These are phyloP conservation scores for Eimeria praecox DNA, from an alignment of 169 alveolate species.

Conservation along the genomic window DNA sequence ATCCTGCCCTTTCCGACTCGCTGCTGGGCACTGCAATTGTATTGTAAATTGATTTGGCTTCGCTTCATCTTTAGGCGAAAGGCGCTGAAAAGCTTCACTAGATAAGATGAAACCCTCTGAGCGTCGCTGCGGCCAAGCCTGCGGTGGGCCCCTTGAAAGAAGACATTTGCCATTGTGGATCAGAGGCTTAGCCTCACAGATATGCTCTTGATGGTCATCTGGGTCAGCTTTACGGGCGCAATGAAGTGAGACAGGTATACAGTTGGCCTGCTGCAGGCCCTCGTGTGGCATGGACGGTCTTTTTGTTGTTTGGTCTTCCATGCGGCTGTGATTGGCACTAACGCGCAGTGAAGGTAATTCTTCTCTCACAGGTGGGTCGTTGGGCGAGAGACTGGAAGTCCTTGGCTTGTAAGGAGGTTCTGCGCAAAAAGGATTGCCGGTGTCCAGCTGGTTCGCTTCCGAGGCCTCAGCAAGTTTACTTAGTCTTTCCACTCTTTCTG, in stretches of 20 bases:
- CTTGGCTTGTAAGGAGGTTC: not conserved
- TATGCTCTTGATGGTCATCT: not conserved
- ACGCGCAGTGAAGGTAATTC: not conserved
- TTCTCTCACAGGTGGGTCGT: not conserved
- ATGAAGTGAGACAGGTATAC: not conserved
- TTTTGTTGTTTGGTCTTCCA: not conserved
- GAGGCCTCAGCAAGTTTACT: not conserved
- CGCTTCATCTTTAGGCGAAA: not conserved
- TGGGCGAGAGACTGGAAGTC: not conserved
- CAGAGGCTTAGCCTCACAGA: not conserved
- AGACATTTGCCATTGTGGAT: not conserved
- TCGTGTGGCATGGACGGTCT: not conserved
- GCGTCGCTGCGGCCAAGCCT: not conserved
- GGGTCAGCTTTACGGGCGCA: not conserved
- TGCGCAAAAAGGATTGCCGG: not conserved
- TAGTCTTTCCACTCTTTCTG: slow-evolving; percentile 6
- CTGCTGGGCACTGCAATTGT: not conserved
- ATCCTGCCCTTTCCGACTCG: not conserved
- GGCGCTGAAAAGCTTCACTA: not conserved
- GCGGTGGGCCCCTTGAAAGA: not conserved
- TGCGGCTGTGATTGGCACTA: not conserved
- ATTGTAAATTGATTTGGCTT: not conserved
- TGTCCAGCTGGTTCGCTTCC: not conserved
- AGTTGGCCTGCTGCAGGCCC: not conserved
- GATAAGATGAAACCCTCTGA: not conserved